Conservation (phyloP, 352 stramenopile species). For the Pythium periplocum region DNA sequence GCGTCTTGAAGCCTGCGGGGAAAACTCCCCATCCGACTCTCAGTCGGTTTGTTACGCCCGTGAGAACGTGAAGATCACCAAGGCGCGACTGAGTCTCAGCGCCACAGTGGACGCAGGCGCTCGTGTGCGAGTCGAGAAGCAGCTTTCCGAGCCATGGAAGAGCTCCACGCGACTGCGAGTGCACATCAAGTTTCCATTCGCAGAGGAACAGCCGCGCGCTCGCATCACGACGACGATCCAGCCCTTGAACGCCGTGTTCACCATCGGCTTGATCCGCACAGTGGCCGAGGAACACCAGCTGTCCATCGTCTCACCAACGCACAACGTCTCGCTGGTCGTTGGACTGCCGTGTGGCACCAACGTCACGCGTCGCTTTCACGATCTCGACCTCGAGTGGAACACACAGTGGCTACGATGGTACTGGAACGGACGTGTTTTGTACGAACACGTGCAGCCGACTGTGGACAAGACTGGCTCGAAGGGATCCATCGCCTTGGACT, state of each 20-base stretch:
- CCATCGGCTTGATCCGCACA: background rate
- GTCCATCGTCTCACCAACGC: conserved; percentile 1
- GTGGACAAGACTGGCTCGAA: no score
- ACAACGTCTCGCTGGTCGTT: conserved; percentile 10
- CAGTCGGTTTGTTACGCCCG: background rate
- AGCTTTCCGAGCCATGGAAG: background rate
- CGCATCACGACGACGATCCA: conserved; percentile 4
- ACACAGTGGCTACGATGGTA: conserved; percentile 16
- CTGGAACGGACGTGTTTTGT: conserved; percentile 16
- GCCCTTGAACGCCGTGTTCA: conserved; percentile 7
- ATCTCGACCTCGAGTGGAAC: conserved; percentile 17
- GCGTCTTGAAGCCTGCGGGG: conserved; percentile 10
- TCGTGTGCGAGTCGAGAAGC: conserved; percentile 4
- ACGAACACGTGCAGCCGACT: conserved; percentile 4
- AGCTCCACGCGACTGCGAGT: background rate
- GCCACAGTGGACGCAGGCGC: conserved; percentile 4
- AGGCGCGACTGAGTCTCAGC: conserved; percentile 9
- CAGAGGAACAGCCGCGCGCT: background rate
- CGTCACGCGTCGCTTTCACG: conserved; percentile 1
- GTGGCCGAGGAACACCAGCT: background rate
- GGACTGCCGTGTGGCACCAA: conserved; percentile 8
- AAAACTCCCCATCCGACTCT: background rate
- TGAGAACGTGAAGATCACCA: conserved; percentile 5
- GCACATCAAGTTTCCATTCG: background rate
- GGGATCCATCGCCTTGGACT: conserved; percentile 1